Evolutionary conservation across 1,284 basidiomycete species (phyloP), one percentile per base, ranked within the genome.

Genomic region (Cryptococcus sp.): DNA sequence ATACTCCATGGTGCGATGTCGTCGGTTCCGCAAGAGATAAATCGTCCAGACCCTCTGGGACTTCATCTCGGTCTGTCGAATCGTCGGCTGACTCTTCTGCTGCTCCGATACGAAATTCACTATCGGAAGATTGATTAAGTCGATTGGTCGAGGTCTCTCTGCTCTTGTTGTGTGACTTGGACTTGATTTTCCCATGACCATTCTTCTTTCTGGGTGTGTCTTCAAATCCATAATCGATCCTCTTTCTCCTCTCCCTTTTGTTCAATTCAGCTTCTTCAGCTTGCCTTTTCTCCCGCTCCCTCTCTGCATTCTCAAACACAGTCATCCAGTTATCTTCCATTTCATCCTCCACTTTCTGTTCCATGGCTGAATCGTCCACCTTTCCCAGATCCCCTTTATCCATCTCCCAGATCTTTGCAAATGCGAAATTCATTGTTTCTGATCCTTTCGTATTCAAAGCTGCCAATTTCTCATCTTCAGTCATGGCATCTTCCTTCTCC

Each of bases 331-430:
- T 69, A 88, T 85, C 41, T 32, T 24, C 49, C 19, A 51, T 10
- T 9, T 55, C 51, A 10, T 25, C 48, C 43, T 45, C 45, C 46
- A 34, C 41, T 23, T 54, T 48, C 43, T 42, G 52, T n/a, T 61
- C 51, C 13, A 57, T 58, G 16, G 51, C 57, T 21, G 76, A 79
- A 52, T 82, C 80, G 46, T 83, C 82, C 10, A 66, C 53, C 10
- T 69, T 63, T 13, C 77, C 77, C 5, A 66, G 84, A 19, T 76
- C 78, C 28, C 88, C 73, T 65, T 85, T 85, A 50, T 85, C 83
- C 22, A 86, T 83, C 11, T 87, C 83, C 90, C 90, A 92, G 42
- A 93, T 81, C 67, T 91, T 91, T 3, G 90, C 88, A 66, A 92
- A 92, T 4, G 81, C 82, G 69, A 93, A 91, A 4, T 82, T 78